Evolutionary conservation across 169 alveolate species (phyloP), one percentile per base, ranked within the genome.

Genomic region (Cryptosporidium xiaoi): DNA sequence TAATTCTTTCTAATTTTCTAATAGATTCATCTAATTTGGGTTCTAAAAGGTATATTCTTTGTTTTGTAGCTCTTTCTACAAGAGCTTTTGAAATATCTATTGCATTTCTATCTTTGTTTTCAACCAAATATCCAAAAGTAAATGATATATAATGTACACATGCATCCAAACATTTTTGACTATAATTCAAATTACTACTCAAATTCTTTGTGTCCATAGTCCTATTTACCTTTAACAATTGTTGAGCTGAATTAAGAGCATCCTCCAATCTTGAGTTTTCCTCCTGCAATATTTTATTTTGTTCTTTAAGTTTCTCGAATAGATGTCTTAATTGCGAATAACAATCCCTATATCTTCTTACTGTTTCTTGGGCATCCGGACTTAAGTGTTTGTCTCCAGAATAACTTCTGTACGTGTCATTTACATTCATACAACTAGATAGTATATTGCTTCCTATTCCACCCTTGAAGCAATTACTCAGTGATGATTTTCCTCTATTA

Each of bases 151-250:
- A 77, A 44, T 77, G 87, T 1, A 77, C 87, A 53, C 87, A 77
- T 40, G 87, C 87, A 77, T 77, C 87, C 51, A 77, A 62, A 48
- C 87, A 77, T 62, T 77, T 56, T 44, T 56, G 87, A n/a, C 71
- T 77, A 40, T 77, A 77, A 60, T 77, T 77, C 27, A 60, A 62
- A 60, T 77, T 77, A 60, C 71, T 56, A 62, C 71, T 77, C 51
- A 77, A 46, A 29, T 27, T 77, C 46, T 77, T 77, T 44, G 71
- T n/a, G 24, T 77, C 87, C 64, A 77, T 58, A 31, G 69, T 77
- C 64, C 87, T 58, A 29, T 62, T 77, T 8, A 31, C 48, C 29
- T 36, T 62, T 48, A 77, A 50, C 10, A 71, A 33, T 1, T 77
- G 77, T 46, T 60, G 40, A 31, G 87, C 87, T 44, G 62, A 56